These are phyloP conservation scores for Uncinocarpus reesii DNA, from an alignment of 2,329 filamentous ascomycete genomes.

Conservation along the genomic window DNA sequence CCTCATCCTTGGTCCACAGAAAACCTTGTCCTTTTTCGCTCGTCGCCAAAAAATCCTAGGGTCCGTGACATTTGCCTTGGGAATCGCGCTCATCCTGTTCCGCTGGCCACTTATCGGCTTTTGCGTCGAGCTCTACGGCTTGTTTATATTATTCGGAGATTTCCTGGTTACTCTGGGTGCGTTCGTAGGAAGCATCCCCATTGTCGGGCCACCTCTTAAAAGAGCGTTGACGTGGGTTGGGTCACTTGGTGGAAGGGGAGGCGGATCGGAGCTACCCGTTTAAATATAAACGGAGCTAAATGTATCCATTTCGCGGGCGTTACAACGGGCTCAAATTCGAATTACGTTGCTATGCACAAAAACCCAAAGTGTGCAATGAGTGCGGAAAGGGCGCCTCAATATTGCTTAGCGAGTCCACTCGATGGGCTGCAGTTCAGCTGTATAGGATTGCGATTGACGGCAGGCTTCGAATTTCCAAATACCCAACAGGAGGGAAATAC, in stretches of 20 bases:
- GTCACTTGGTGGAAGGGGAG: conserved; percentile 61
- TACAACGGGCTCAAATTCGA: not conserved
- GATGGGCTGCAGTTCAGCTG: not conserved
- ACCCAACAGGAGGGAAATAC: too few relatives aligned
- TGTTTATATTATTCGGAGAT: conserved; percentile 87
- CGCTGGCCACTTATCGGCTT: conserved; percentile 90
- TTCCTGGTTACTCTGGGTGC: conserved; percentile 86
- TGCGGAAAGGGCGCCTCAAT: too few relatives aligned
- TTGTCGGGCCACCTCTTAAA: conserved; percentile 79
- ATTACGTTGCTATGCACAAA: not conserved
- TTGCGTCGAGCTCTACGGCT: conserved; percentile 80
- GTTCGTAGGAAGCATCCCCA: conserved; percentile 73
- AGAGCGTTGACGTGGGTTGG: conserved; percentile 55
- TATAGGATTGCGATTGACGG: too few relatives aligned
- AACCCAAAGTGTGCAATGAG: too few relatives aligned
- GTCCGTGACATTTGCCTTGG: conserved; percentile 74
- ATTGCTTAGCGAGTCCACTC: not conserved
- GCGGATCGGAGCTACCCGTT: conserved; percentile 16
- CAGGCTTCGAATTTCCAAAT: too few relatives aligned
- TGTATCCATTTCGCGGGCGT: too few relatives aligned
- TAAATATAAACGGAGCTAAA: too few relatives aligned
- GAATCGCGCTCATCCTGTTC: conserved; percentile 74
- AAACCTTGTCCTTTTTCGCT: conserved; percentile 89
- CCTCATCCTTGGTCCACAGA: conserved; percentile 84
- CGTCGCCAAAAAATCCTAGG: conserved; percentile 86